phyloP scores from a whole-genome alignment of 257 asterid genomes.

The Paraleonurus japonicus region DNA sequence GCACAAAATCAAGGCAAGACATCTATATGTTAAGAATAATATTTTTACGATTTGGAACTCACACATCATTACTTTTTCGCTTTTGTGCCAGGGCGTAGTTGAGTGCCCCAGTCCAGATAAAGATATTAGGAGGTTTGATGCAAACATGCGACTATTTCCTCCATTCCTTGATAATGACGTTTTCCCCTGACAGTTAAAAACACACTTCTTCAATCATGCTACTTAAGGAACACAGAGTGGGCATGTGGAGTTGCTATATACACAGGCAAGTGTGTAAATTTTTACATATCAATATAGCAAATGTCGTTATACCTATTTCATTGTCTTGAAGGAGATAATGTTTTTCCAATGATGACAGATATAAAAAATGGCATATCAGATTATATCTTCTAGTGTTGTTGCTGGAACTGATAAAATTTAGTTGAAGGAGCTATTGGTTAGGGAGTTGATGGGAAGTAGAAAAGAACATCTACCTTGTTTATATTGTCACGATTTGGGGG shows the following conservation, averaged over 20 bases:
- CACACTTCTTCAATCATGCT: slow-evolving; percentile 93
- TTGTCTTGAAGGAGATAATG: neutral
- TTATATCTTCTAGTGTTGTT: slow-evolving; percentile 7
- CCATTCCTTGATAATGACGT: slow-evolving; percentile 96
- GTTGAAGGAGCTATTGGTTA: slow-evolving; percentile 18
- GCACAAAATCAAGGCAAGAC: slow-evolving; percentile 87
- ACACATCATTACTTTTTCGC: slow-evolving; percentile 15
- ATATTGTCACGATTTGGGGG: neutral
- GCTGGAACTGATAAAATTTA: slow-evolving; percentile 5
- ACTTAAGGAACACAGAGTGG: slow-evolving; percentile 98
- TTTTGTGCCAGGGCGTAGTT: slow-evolving; percentile 77
- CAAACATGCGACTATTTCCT: slow-evolving; percentile 91
- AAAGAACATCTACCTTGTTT: slow-evolving; percentile 4
- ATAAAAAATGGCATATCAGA: neutral
- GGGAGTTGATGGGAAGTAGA: slow-evolving; percentile 12
- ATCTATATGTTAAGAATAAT: slow-evolving; percentile 5
- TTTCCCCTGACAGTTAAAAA: slow-evolving; percentile 85
- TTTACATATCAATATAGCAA: neutral
- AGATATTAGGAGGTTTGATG: slow-evolving; percentile 95
- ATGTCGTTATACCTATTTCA: neutral
- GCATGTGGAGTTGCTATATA: slow-evolving; percentile 99
- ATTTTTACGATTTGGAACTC: slow-evolving; percentile 8
- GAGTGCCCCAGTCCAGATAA: slow-evolving; percentile 96
- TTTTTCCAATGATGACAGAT: neutral
- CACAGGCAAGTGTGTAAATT: slow-evolving; percentile 65